Conservation (phyloP, 306 rosid genomes). For the Senna siamea region DNA sequence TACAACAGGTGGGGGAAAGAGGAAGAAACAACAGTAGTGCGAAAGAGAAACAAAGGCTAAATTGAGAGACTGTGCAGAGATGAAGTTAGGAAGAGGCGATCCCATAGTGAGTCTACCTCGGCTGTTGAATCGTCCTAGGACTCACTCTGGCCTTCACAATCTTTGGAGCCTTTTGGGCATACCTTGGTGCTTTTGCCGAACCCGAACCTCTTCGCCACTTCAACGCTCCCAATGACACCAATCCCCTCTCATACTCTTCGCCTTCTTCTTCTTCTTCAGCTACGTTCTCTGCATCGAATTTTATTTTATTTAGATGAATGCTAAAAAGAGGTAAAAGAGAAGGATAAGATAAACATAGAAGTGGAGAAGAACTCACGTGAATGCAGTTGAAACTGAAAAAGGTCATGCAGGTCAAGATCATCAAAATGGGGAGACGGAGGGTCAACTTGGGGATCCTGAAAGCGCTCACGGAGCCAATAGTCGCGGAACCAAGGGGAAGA, state of each 20-base stretch:
- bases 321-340: neutral
- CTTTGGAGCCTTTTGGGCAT: slow-evolving; percentile 56
- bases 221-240: slow-evolving; percentile 47
- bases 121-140: slow-evolving; percentile 72
- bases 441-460: slow-evolving; percentile 71
- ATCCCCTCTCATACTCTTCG: slow-evolving; percentile 26
- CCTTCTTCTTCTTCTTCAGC: slow-evolving; percentile 21
- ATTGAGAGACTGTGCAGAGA: neutral
- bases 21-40: neutral
- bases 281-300: slow-evolving; percentile 42
- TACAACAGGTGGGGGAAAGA: neutral
- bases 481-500: slow-evolving; percentile 88
- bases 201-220: slow-evolving; percentile 53
- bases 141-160: slow-evolving; percentile 57
- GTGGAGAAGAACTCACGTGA: slow-evolving; percentile 41
- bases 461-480: slow-evolving; percentile 89
- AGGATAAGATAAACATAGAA: neutral
- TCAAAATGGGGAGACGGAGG: slow-evolving; percentile 40
- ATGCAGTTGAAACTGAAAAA: slow-evolving; percentile 4
- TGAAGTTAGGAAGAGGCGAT: neutral
- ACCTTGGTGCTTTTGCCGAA: slow-evolving; percentile 49
- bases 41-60: neutral
- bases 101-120: slow-evolving; percentile 50
- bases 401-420: slow-evolving; percentile 49
- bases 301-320: neutral